phyloP scores from a whole-genome alignment of 2,329 filamentous ascomycete genomes.

The Paraphaeosphaeria sporulosa region DNA sequence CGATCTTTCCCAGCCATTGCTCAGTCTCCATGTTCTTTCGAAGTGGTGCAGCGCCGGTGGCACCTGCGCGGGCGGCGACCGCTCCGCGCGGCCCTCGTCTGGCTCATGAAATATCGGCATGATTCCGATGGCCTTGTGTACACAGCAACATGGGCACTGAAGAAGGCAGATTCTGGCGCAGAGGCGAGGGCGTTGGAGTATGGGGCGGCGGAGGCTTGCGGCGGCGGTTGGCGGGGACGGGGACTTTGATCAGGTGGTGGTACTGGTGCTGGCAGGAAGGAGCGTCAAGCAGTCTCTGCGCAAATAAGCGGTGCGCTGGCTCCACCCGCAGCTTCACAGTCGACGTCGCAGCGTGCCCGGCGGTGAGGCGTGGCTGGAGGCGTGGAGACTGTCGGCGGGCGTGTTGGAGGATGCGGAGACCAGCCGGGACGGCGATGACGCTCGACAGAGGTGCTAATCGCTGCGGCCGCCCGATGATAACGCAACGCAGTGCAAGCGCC shows the following conservation, averaged over 20 bases:
- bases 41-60: conserved; percentile 23
- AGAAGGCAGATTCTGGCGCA: conserved; percentile 1
- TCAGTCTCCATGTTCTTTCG: conserved; percentile 26
- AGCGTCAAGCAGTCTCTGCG: conserved; percentile 34
- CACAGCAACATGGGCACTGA: conserved; percentile 35
- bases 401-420: conserved; percentile 28
- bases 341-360: conserved; percentile 19
- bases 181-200: not conserved
- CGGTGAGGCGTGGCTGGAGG: conserved; percentile 28
- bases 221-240: conserved; percentile 35
- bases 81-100: conserved; percentile 35
- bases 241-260: conserved; percentile 29
- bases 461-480: conserved; percentile 33
- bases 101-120: conserved; percentile 53
- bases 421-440: conserved; percentile 38
- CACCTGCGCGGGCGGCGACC: conserved; percentile 25
- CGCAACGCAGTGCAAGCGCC: conserved; percentile 22
- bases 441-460: conserved; percentile 32
- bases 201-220: conserved; percentile 26
- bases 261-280: conserved; percentile 24
- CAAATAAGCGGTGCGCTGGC: conserved; percentile 41
- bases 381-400: conserved; percentile 17
- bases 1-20: conserved; percentile 16
- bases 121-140: conserved; percentile 25
- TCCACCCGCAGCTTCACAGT: conserved; percentile 37